phyloP scores from a whole-genome alignment of 2,329 filamentous ascomycete species.

The Rhinocladiella mackenziei region DNA sequence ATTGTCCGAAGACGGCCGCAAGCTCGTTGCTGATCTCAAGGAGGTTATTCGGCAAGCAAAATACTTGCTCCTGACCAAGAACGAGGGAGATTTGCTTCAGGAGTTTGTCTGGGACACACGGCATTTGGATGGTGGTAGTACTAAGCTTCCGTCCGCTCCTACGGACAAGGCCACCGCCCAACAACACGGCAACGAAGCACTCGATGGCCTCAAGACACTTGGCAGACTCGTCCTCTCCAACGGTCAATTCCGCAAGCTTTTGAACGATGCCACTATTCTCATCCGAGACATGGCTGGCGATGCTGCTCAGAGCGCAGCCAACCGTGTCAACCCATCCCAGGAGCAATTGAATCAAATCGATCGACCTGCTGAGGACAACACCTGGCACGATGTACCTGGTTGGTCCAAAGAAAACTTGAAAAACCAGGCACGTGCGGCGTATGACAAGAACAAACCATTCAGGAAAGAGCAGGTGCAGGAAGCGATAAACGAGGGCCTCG shows the following conservation, averaged over 20 bases:
- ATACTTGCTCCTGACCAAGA: constrained; percentile 82
- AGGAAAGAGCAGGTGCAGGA: constrained; percentile 58
- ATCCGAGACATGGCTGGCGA: constrained; percentile 89
- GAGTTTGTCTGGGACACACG: constrained; percentile 96
- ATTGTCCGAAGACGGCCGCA: constrained; percentile 76
- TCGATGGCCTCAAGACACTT: constrained; percentile 80
- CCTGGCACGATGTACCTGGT: constrained; percentile 85
- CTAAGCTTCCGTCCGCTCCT: constrained; percentile 61
- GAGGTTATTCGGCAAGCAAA: constrained; percentile 82
- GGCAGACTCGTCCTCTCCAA: constrained; percentile 90
- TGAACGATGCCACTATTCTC: constrained; percentile 75
- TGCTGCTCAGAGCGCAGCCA: constrained; percentile 73
- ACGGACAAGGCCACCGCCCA: constrained; percentile 71
- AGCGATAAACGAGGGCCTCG: constrained; percentile 54
- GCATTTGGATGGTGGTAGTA: constrained; percentile 59
- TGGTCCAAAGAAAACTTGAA: constrained; percentile 67
- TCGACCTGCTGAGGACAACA: constrained; percentile 79
- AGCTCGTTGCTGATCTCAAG: constrained; percentile 71
- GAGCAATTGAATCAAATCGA: constrained; percentile 76
- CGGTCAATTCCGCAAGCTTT: constrained; percentile 88
- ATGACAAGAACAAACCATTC: constrained; percentile 56
- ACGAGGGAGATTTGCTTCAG: constrained; percentile 87
- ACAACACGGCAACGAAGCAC: constrained; percentile 76
- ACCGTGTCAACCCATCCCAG: constrained; percentile 69
- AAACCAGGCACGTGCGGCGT: constrained; percentile 59